phyloP scores from a whole-genome alignment of 2,329 filamentous ascomycete genomes.

The Fusarium mundagurra region DNA sequence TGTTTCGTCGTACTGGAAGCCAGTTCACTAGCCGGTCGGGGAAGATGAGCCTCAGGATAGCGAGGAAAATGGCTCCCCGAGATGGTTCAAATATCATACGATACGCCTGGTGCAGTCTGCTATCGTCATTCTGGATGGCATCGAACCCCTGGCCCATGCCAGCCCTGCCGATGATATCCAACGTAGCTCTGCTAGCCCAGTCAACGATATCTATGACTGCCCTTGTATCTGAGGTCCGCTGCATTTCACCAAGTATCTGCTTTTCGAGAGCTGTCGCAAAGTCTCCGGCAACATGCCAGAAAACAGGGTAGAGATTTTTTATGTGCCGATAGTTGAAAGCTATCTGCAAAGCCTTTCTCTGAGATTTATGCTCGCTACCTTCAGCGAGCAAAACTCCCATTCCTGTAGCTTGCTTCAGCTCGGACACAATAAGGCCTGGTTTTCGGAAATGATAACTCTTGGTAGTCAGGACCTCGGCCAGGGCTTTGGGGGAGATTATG shows the following conservation, averaged over 20 bases:
- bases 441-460: neutral
- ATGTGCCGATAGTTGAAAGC: neutral
- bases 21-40: neutral
- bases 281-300: neutral
- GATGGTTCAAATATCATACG: neutral
- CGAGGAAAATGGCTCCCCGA: neutral
- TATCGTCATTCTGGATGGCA: neutral
- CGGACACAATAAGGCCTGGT: neutral
- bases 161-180: neutral
- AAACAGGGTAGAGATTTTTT: neutral
- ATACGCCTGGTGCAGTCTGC: neutral
- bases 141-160: neutral
- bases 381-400: neutral
- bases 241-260: neutral
- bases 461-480: neutral
- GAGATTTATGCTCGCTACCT: neutral
- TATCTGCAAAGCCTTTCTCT: neutral
- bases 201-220: neutral
- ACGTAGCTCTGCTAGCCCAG: neutral
- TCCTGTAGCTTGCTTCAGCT: neutral
- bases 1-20: neutral
- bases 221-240: neutral
- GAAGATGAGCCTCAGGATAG: neutral
- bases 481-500: neutral
- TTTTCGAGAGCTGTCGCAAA: neutral